Conservation (phyloP, 768 basidiomycete species). For the Lentinula guzmanii region DNA sequence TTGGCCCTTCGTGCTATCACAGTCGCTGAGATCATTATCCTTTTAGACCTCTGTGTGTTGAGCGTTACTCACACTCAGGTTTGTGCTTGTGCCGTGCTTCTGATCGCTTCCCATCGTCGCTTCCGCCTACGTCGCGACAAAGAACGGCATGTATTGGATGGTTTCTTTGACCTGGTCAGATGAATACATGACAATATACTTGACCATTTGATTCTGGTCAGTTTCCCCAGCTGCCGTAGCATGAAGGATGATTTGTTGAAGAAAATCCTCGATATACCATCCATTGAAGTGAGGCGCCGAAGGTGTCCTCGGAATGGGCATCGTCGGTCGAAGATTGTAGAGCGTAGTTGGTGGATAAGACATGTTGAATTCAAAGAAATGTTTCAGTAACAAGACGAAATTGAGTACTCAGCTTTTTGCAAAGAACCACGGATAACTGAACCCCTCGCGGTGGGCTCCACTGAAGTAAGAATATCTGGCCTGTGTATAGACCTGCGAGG, state of each 20-base stretch:
- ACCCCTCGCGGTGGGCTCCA: constrained; percentile 5
- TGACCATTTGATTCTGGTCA: not conserved
- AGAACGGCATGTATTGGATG: not conserved
- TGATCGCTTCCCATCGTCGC: too few relatives aligned
- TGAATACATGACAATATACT: constrained; percentile 2
- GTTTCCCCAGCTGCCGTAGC: not conserved
- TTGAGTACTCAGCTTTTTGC: not conserved
- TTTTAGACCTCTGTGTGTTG: too few relatives aligned
- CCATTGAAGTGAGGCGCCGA: constrained; percentile 2
- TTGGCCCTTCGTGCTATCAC: too few relatives aligned
- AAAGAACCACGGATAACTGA: constrained; percentile 3
- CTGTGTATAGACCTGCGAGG: not conserved
- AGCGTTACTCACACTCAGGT: too few relatives aligned
- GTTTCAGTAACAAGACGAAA: not conserved
- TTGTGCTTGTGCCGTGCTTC: too few relatives aligned
- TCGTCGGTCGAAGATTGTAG: not conserved
- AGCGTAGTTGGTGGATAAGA: not conserved
- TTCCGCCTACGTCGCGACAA: too few relatives aligned
- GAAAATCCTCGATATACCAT: not conserved
- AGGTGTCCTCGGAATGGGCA: not conserved
- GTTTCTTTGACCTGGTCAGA: not conserved
- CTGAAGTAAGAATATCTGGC: not conserved
- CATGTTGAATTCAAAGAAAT: not conserved
- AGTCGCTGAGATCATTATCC: too few relatives aligned
- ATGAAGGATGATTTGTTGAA: not conserved